phyloP scores from a whole-genome alignment of 257 asterid species.

The Jaltomata sinuosa region DNA sequence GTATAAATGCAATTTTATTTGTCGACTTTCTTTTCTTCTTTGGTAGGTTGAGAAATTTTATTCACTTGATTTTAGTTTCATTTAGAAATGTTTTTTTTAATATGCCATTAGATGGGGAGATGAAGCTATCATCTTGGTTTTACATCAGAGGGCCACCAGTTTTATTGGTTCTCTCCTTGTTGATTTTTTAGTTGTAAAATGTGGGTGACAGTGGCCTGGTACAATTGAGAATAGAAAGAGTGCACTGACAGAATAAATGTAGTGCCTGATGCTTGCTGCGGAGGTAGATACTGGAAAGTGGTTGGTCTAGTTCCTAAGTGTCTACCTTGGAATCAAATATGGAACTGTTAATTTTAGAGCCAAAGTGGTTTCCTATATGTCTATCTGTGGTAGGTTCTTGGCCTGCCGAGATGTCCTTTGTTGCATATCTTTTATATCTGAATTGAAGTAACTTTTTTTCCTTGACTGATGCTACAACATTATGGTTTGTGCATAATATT shows the following conservation, averaged over 20 bases:
- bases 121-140: background rate
- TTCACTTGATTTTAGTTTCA: background rate
- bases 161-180: background rate
- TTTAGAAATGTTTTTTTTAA: background rate
- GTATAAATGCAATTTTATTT: background rate
- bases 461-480: background rate
- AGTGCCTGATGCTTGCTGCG: background rate
- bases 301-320: background rate
- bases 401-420: background rate
- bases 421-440: background rate
- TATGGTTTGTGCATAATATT: background rate
- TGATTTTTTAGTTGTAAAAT: background rate
- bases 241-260: background rate
- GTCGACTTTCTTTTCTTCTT: background rate
- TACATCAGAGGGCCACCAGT: background rate
- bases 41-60: background rate
- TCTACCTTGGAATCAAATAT: background rate
- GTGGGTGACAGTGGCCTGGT: background rate
- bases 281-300: background rate
- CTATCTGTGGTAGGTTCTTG: background rate
- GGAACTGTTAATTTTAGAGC: background rate
- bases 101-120: background rate
- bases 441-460: background rate
- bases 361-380: background rate
- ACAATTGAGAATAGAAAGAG: background rate